A percentile compares a stretch with the other conserved stretches of the same genome.
These are phyloP conservation scores for Piper betle DNA, from an alignment of 164 flowering plant species.

Conservation along the genomic window DNA sequence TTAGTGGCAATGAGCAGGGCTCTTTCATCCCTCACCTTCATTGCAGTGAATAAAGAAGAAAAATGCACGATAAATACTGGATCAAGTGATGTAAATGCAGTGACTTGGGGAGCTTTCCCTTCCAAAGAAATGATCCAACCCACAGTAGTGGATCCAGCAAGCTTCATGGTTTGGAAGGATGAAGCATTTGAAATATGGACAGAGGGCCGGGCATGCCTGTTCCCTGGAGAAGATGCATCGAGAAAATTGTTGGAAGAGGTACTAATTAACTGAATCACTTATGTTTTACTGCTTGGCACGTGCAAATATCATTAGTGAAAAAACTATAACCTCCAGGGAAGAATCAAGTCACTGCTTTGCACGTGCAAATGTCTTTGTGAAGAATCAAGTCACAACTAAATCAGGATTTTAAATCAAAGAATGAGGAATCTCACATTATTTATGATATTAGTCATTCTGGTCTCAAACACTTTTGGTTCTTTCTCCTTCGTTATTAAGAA, in stretches of 20 bases:
- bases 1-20: conserved; percentile 62
- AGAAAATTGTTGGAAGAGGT: conserved; percentile 67
- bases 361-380: too few relatives aligned
- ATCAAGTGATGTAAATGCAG: conserved; percentile 54
- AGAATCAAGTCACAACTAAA: too few relatives aligned
- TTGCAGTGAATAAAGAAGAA: conserved; percentile 72
- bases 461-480: too few relatives aligned
- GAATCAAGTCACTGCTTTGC: too few relatives aligned
- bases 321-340: too few relatives aligned
- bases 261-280: background rate
- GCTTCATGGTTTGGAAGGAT: conserved; percentile 88
- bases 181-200: conserved; percentile 94
- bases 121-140: conserved; percentile 87
- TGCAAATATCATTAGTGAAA: too few relatives aligned
- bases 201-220: conserved; percentile 58
- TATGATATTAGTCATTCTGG: too few relatives aligned
- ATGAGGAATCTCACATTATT: too few relatives aligned
- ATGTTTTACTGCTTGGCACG: background rate
- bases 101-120: conserved; percentile 96
- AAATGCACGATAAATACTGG: conserved; percentile 35
- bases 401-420: too few relatives aligned
- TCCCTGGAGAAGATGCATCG: conserved; percentile 63
- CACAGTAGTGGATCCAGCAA: conserved; percentile 78
- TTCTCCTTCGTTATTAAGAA: too few relatives aligned
- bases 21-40: conserved; percentile 51